Percentiles rank a stretch among this genome's conserved stretches.
Evolutionary conservation across 208 protist species (phyloP).

Genomic region (Leishmania guyanensis): DNA sequence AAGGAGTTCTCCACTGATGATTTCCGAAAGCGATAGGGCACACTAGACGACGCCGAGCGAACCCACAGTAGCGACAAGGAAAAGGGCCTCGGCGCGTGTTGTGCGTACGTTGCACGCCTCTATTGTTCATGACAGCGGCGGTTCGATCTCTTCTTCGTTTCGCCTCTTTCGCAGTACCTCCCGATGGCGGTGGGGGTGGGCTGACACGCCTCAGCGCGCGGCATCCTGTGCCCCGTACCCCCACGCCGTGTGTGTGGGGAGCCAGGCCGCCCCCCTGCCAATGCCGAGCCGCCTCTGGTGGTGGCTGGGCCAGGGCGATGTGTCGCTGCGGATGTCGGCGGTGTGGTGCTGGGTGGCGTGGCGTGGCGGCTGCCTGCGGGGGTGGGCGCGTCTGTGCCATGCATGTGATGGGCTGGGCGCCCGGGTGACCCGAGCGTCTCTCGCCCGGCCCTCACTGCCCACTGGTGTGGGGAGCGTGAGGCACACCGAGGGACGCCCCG

Average conservation of each 20-base stretch:
- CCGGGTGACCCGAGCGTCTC: no score
- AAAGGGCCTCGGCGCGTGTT: not conserved
- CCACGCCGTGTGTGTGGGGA: not conserved
- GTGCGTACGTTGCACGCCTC: not conserved
- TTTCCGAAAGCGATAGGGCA: conserved; percentile 64
- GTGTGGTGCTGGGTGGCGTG: not conserved
- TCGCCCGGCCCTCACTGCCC: no score
- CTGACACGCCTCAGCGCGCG: not conserved
- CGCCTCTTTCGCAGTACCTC: not conserved
- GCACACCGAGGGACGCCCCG: no score
- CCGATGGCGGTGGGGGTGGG: not conserved
- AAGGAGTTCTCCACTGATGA: conserved; percentile 86
- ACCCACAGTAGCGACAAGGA: not conserved
- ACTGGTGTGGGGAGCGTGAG: no score
- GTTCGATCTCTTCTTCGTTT: no score
- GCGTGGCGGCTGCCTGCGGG: no score
- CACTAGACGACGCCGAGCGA: not conserved
- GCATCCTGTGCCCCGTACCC: not conserved
- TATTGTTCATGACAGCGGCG: not conserved
- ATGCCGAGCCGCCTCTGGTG: not conserved
- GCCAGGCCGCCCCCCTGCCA: no score
- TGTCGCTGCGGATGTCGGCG: not conserved
- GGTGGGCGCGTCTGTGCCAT: no score
- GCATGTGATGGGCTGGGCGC: no score
- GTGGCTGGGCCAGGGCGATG: no score